phyloP scores from a whole-genome alignment of 306 rosid genomes.

The Lathyrus tuberosus region DNA sequence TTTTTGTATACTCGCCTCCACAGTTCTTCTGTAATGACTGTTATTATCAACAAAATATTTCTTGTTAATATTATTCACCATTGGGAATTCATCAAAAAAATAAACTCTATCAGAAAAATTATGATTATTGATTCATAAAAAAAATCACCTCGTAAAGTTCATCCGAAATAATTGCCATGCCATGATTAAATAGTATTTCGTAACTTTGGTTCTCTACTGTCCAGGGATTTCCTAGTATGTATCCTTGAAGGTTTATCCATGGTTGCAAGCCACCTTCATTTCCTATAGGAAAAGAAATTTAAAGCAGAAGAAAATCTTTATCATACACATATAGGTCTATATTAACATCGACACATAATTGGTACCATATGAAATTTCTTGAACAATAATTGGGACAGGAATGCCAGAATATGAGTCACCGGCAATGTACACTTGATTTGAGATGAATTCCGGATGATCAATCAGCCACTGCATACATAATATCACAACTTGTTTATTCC shows the following conservation, averaged over 20 bases:
- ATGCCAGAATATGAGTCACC: constrained; percentile 73
- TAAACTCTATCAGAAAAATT: too few species aligned
- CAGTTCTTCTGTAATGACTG: constrained; percentile 57
- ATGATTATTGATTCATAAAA: not conserved
- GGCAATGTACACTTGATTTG: constrained; percentile 52
- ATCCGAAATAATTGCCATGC: constrained; percentile 61
- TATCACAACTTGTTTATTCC: not conserved
- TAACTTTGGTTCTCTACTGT: constrained; percentile 6
- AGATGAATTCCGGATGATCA: constrained; percentile 30
- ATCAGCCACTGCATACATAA: constrained; percentile 55
- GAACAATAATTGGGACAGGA: constrained; percentile 51
- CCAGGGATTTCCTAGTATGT: constrained; percentile 48
- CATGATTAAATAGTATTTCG: constrained; percentile 46
- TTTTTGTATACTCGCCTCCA: constrained; percentile 37
- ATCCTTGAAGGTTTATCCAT: constrained; percentile 68
- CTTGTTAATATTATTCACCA: not conserved
- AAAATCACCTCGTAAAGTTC: constrained; percentile 54
- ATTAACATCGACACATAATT: too few species aligned
- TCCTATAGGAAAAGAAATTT: constrained; percentile 39
- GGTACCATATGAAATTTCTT: constrained; percentile 54
- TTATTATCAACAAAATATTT: not conserved
- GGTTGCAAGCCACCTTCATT: constrained; percentile 51
- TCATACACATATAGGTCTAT: too few species aligned
- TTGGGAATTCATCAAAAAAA: not conserved
- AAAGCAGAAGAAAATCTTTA: not conserved